Evolutionary conservation across 208 protist genomes (phyloP), one percentile per base, ranked within the genome.

Genomic region (Leptomonas seymouri): DNA sequence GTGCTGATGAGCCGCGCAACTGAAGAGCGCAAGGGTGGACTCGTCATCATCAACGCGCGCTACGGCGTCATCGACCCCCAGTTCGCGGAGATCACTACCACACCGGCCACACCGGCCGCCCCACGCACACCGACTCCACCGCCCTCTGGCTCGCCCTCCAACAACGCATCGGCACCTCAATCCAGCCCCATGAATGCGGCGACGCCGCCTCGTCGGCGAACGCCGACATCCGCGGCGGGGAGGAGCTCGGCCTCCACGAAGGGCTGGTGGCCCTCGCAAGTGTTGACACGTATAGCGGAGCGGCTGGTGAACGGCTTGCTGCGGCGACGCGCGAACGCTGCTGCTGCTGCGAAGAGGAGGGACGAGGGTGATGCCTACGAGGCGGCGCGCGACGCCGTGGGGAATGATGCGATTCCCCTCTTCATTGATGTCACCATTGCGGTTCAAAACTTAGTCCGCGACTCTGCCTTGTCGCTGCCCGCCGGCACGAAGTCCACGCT

Each of bases 31-130:
- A 83, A 86, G 41, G 82, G 82, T 42, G 92, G 92, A 0, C 83
- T 97, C 16, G 87, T 97, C 28, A 91, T 97, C 44, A 83, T 94
- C 67, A 94, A 93, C 71, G 92, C 89, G 0, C 82, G 79, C 59
- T 97, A 95, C 78, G 92, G 92, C 18, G 86, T 97, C 28, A 67
- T 96, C 20, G 56, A 80, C n/a, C 83, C 87, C 8, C 70, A 78
- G 42, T 94, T 81, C 64, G 71, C 71, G 12, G 83, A 94, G 62
- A 64, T 76, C 18, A 62, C 34, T 39, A 39, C 59, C 15, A 31
- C 57, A 9, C 58, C 45, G 0, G 30, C n/a, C 28, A 53, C 53
- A 30, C 44, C 66, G 20, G 45, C 46, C 27, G 30, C n/a, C 66
- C 30, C 66, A 16, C 53, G 51, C 12, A 25, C 28, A n/a, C 45